These are phyloP conservation scores for Mortierella sp. DNA, from an alignment of 371 early-diverging fungal genomes.

Conservation along the genomic window DNA sequence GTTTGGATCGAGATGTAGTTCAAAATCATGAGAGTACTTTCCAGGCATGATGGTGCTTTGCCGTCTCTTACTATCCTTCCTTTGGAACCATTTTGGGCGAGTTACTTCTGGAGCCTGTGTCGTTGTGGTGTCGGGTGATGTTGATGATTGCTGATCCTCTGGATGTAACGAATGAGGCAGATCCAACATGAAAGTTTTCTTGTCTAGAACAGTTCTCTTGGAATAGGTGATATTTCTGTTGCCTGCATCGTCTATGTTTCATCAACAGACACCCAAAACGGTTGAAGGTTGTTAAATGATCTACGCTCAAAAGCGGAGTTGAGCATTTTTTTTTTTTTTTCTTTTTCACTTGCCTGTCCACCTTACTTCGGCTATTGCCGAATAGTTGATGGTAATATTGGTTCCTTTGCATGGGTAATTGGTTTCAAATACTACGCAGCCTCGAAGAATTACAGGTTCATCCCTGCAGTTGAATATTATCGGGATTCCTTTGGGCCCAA, in stretches of 20 bases:
- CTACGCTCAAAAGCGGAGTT: too few species aligned
- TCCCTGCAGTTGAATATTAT: conserved; percentile 4
- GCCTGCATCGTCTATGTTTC: not conserved
- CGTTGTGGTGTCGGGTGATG: not conserved
- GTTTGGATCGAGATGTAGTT: not conserved
- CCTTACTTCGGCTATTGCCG: conserved; percentile 3
- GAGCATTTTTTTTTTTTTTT: not conserved
- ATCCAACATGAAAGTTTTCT: not conserved
- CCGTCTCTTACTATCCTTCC: not conserved
- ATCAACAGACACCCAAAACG: not conserved
- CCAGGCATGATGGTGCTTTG: not conserved
- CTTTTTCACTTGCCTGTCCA: conserved; percentile 8
- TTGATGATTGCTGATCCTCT: not conserved
- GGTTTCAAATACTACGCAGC: conserved; percentile 8
- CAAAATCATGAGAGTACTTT: not conserved
- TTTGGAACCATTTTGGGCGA: not conserved
- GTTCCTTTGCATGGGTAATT: conserved; percentile 22
- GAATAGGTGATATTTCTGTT: not conserved
- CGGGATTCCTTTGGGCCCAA: conserved; percentile 9
- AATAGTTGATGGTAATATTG: conserved; percentile 12
- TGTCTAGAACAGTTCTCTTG: not conserved
- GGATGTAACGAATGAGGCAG: not conserved
- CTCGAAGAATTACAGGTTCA: conserved; percentile 2
- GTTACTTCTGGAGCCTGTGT: too few species aligned
- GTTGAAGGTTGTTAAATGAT: not conserved